Conservation (phyloP, 345 rosid species). For the Populus pruinosa region DNA sequence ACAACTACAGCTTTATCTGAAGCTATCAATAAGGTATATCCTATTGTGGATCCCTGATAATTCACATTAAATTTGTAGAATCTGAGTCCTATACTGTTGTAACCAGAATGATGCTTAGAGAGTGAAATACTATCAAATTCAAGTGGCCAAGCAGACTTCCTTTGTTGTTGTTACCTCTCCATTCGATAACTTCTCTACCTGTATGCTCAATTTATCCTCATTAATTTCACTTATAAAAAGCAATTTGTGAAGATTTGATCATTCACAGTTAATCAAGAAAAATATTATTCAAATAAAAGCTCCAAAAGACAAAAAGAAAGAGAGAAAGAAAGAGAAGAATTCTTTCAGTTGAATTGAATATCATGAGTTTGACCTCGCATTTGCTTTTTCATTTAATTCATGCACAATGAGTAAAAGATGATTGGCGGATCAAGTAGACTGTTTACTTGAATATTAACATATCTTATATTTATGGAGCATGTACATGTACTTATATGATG, state of each 20-base stretch:
- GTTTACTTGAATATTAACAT: background rate
- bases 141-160: background rate
- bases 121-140: background rate
- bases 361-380: background rate
- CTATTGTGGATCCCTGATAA: background rate
- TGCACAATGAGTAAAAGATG: background rate
- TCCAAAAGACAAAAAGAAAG: background rate
- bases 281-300: background rate
- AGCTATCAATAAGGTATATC: conserved; percentile 67
- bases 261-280: background rate
- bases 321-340: background rate
- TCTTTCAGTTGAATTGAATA: background rate
- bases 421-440: background rate
- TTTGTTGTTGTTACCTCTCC: background rate
- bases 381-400: background rate
- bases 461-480: background rate
- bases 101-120: background rate
- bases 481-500: background rate
- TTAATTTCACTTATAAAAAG: background rate
- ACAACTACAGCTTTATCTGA: conserved; percentile 73
- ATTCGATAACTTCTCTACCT: background rate
- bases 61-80: background rate
- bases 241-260: background rate
- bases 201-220: background rate
- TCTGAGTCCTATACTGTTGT: background rate